Conservation (phyloP, 257 asterid genomes). For the Solanum dulcamara region DNA sequence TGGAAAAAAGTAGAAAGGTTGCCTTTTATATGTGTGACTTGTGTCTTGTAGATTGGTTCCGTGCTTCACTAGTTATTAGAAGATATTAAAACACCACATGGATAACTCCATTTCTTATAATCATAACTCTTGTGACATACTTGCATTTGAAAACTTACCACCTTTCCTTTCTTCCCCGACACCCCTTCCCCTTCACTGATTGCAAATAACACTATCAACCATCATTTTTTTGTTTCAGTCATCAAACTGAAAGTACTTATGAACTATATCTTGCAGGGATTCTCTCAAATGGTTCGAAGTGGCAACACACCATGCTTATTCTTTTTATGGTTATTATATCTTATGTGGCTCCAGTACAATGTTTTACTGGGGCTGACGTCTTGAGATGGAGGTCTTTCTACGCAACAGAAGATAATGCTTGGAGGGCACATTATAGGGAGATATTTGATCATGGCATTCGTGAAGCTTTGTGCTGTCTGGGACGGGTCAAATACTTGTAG, state of each 20-base stretch:
- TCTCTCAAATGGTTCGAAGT: slow-evolving; percentile 2
- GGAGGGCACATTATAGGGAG: slow-evolving; percentile 29
- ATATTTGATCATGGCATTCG: slow-evolving; percentile 26
- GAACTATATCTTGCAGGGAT: slow-evolving; percentile 6
- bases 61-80: background rate
- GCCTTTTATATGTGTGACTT: background rate
- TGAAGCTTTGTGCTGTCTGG: slow-evolving; percentile 25
- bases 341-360: slow-evolving; percentile 12
- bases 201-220: background rate
- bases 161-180: background rate
- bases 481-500: slow-evolving; percentile 22
- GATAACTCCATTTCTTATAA: background rate
- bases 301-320: slow-evolving; percentile 1
- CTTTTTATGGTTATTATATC: slow-evolving; percentile 4
- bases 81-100: background rate
- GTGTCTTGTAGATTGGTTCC: background rate
- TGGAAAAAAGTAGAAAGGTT: background rate
- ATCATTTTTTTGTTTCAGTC: background rate
- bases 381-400: slow-evolving; percentile 27
- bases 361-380: slow-evolving; percentile 13
- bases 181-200: background rate
- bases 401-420: slow-evolving; percentile 16
- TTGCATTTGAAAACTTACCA: background rate
- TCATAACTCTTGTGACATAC: background rate
- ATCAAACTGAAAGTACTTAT: background rate